phyloP scores from a whole-genome alignment of 805 yeast species.

The Candida coquimbonensis region DNA sequence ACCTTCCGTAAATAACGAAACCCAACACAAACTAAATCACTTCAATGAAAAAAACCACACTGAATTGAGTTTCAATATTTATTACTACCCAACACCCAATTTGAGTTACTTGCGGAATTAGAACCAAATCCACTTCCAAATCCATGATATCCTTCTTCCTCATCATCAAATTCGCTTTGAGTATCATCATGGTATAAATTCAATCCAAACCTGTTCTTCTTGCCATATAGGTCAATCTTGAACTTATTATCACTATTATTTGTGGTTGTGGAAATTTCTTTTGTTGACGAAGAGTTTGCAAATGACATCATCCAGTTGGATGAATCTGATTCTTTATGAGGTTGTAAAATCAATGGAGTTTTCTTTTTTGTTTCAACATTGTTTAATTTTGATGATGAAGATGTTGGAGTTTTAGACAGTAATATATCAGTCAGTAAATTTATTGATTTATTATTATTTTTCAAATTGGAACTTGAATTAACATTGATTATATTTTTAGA shows the following conservation, averaged over 20 bases:
- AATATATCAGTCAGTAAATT: slow-evolving; percentile 15
- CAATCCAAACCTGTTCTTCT: slow-evolving; percentile 19
- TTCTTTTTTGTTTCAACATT: not conserved
- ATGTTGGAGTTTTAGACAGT: not conserved
- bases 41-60: too few species aligned
- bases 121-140: slow-evolving; percentile 3
- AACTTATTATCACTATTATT: slow-evolving; percentile 5
- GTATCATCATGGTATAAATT: slow-evolving; percentile 14
- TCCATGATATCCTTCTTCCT: slow-evolving; percentile 1
- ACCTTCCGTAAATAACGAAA: too few species aligned
- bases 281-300: not conserved
- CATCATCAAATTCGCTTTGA: slow-evolving; percentile 2
- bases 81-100: not conserved
- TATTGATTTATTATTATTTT: slow-evolving; percentile 1
- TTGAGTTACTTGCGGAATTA: not conserved
- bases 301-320: slow-evolving; percentile 7
- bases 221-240: slow-evolving; percentile 23
- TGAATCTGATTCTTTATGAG: not conserved
- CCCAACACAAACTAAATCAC: too few species aligned
- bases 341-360: not conserved
- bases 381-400: not conserved
- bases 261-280: not conserved
- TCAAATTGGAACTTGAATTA: not conserved
- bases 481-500: not conserved
- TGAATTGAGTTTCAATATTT: too few species aligned